phyloP scores from a whole-genome alignment of 106 monocot species.

The Allium cepa region DNA sequence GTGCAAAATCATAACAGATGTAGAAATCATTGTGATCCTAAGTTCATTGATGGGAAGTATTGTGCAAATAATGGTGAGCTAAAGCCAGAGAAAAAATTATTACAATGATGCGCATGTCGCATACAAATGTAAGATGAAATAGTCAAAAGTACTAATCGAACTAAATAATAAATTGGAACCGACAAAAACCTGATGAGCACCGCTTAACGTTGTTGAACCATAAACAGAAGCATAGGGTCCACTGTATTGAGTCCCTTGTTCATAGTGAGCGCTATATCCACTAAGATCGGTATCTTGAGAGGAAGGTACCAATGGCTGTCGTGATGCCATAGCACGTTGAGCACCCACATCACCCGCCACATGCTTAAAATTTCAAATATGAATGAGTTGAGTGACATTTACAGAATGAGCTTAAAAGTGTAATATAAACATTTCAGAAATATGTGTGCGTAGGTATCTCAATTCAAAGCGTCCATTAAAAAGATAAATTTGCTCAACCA shows the following conservation, averaged over 20 bases:
- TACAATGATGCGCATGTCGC: not conserved
- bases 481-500: too few species aligned
- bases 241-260: slow-evolving; percentile 64
- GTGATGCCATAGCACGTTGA: slow-evolving; percentile 25
- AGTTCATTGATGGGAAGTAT: too few species aligned
- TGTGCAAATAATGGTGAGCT: too few species aligned
- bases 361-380: slow-evolving; percentile 4
- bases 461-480: too few species aligned
- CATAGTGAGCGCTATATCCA: slow-evolving; percentile 38
- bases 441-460: too few species aligned
- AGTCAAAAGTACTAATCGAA: not conserved
- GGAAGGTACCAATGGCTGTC: slow-evolving; percentile 27
- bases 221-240: slow-evolving; percentile 72
- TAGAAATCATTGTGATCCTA: too few species aligned
- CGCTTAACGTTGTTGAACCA: slow-evolving; percentile 46
- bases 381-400: too few species aligned
- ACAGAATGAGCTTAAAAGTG: too few species aligned
- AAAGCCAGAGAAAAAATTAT: too few species aligned
- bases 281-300: slow-evolving; percentile 42
- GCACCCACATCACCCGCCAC: slow-evolving; percentile 21
- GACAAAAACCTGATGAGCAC: slow-evolving; percentile 47
- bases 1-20: too few species aligned
- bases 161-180: not conserved
- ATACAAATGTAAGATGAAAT: not conserved
- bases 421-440: too few species aligned